Base-by-base conservation (phyloP, 2,329 filamentous ascomycete species). In the Coleophoma crateriformis region DNA sequence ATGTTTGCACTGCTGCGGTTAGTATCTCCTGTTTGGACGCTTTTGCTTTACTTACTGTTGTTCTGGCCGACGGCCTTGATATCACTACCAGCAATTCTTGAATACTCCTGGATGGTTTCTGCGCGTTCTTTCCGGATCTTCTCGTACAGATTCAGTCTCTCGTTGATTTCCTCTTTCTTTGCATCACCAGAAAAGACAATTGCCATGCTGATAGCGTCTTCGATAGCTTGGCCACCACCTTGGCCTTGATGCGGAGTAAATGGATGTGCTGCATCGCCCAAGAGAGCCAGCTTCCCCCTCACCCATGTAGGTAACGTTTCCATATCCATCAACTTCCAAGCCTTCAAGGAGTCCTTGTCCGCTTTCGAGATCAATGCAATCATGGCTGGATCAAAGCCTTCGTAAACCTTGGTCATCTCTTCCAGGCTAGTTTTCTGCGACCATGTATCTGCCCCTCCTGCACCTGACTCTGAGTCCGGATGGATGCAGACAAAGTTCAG, bases 261-360 rank as follows among this genome's bases (percentile, higher is more conserved):
- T 0, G 85, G 82, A 61, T 88, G 84, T 0, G 82, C 84, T 0
- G 84, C 82, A 57, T 88, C 84, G 0, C 84, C 84, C 0, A 88
- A 63, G 0, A 86, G 63, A 1, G 74, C 81, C 15, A 86, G 61
- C 5, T 69, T 72, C 0, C 66, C 76, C 2, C 76, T 72, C 0
- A 71, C 68, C 77, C 81, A 88, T 0, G 66, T 71, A 0, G 75
- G 72, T 14, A 87, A 63, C 1, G 71, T 66, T 4, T 78, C 73
- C 78, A 85, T 84, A 54, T 88, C 84, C 4, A 83, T 61, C 1
- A 85, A 63, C 19, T 72, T 74, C 81, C 80, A 85, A 1, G 81
- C 66, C 48, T 77, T 81, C 17, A 83, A 58, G 1, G 67, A 68
- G 0, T 67, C 59, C 0, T 69, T 64, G 19, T 74, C 69, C 0